Evolutionary conservation across 306 rosid genomes (phyloP).

Genomic region (Sphenostylis stenocarpa): DNA sequence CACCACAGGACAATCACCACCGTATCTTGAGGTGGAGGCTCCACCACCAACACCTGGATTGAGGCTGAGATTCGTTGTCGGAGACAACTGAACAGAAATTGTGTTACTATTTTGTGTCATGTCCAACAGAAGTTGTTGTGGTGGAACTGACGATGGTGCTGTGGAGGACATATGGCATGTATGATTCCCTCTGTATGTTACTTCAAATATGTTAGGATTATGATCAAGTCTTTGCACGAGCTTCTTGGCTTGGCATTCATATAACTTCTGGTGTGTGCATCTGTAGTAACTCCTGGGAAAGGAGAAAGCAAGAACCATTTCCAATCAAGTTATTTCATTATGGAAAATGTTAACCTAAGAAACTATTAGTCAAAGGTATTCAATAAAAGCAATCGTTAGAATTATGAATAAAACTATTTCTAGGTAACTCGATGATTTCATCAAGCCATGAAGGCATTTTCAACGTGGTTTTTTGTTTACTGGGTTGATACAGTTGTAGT

Average conservation of each 20-base stretch:
- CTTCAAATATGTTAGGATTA: constrained; percentile 50
- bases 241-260: constrained; percentile 69
- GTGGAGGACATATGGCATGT: constrained; percentile 74
- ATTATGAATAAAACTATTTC: no score
- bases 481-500: neutral
- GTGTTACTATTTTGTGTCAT: constrained; percentile 7
- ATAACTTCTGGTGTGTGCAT: constrained; percentile 75
- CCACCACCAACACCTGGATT: neutral
- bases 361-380: neutral
- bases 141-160: constrained; percentile 59
- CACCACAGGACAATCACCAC: constrained; percentile 43
- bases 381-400: neutral
- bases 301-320: neutral
- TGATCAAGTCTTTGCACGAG: constrained; percentile 63
- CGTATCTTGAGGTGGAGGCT: constrained; percentile 17
- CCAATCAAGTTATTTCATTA: neutral
- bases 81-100: constrained; percentile 14
- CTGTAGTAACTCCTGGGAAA: constrained; percentile 55
- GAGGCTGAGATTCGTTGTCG: neutral
- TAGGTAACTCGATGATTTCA: no score
- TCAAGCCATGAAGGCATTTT: neutral
- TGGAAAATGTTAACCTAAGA: neutral
- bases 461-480: neutral
- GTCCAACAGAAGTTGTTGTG: constrained; percentile 23
- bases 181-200: constrained; percentile 57